These are phyloP conservation scores for Plantago ovata DNA, from an alignment of 257 asterid species.

Conservation along the genomic window DNA sequence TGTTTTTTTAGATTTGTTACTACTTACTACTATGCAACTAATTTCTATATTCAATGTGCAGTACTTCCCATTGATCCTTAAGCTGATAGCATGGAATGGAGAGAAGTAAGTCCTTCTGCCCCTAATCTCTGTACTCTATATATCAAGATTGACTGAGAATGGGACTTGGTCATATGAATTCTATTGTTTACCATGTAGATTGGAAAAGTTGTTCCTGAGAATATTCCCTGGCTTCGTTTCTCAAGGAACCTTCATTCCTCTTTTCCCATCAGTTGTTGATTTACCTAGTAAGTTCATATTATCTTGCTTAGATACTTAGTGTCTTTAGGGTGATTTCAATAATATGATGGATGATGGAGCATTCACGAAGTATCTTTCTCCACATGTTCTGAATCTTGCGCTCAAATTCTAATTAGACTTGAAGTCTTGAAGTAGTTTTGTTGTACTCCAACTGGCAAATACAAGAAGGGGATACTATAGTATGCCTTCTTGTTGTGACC, in stretches of 20 bases:
- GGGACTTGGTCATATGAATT: constrained; percentile 14
- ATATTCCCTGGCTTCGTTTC: constrained; percentile 64
- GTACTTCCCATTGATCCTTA: constrained; percentile 89
- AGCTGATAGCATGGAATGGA: constrained; percentile 96
- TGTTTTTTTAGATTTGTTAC: constrained; percentile 10
- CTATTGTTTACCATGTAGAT: constrained; percentile 36
- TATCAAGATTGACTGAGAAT: constrained; percentile 1
- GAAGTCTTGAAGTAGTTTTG: constrained; percentile 10
- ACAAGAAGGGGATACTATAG: neutral
- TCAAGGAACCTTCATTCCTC: constrained; percentile 79
- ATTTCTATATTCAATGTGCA: constrained; percentile 43
- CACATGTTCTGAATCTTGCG: constrained; percentile 12
- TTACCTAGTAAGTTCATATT: constrained; percentile 70
- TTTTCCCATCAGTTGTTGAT: constrained; percentile 73
- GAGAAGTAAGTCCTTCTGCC: constrained; percentile 61
- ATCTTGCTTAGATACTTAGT: constrained; percentile 14
- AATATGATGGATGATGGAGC: constrained; percentile 9
- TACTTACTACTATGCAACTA: constrained; percentile 12
- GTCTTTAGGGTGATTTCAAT: constrained; percentile 2
- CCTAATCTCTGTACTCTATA: constrained; percentile 13
- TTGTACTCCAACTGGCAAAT: neutral
- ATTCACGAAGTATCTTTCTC: neutral
- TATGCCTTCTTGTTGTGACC: too few relatives aligned
- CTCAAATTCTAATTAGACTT: neutral
- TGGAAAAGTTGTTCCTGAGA: constrained; percentile 50